Evolutionary conservation across 352 stramenopile species (phyloP).

Genomic region (Thalassiosira livingstoniorum): DNA sequence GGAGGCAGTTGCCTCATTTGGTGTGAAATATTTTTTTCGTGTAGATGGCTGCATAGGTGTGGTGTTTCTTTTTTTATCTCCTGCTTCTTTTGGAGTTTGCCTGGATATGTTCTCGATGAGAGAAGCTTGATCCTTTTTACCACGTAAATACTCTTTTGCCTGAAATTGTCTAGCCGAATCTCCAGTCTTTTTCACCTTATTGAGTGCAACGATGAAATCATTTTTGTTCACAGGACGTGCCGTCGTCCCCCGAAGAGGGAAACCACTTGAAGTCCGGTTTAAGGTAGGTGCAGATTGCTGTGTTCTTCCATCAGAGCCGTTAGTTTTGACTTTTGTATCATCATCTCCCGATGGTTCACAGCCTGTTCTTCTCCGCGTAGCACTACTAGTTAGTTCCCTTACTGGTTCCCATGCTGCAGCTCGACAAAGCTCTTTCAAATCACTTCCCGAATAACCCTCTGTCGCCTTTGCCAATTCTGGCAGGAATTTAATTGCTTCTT

Average conservation of each 20-base stretch:
- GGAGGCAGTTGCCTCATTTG: neutral
- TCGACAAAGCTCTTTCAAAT: constrained; percentile 95
- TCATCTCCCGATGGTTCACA: constrained; percentile 5
- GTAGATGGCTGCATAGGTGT: too few relatives aligned
- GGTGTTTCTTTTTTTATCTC: too few relatives aligned
- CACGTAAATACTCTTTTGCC: constrained; percentile 48
- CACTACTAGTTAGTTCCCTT: constrained; percentile 83
- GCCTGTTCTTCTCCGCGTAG: constrained; percentile 58
- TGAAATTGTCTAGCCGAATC: constrained; percentile 73
- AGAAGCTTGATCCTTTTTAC: constrained; percentile 28
- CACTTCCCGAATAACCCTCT: constrained; percentile 94
- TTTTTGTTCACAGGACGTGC: constrained; percentile 65
- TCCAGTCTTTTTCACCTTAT: constrained; percentile 80
- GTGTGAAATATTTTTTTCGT: too few relatives aligned
- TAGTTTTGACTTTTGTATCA: constrained; percentile 16
- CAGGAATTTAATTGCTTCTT: constrained; percentile 66
- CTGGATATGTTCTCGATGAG: constrained; percentile 38
- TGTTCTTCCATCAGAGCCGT: neutral
- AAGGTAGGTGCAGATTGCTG: neutral
- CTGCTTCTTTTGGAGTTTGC: neutral
- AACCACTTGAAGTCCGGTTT: constrained; percentile 40
- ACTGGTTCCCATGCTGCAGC: constrained; percentile 93
- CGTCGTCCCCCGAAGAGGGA: constrained; percentile 42
- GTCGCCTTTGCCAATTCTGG: constrained; percentile 88
- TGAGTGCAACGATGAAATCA: constrained; percentile 72